Base-by-base conservation (phyloP, 148 eudicot genomes). In the Talinum fruticosum region DNA sequence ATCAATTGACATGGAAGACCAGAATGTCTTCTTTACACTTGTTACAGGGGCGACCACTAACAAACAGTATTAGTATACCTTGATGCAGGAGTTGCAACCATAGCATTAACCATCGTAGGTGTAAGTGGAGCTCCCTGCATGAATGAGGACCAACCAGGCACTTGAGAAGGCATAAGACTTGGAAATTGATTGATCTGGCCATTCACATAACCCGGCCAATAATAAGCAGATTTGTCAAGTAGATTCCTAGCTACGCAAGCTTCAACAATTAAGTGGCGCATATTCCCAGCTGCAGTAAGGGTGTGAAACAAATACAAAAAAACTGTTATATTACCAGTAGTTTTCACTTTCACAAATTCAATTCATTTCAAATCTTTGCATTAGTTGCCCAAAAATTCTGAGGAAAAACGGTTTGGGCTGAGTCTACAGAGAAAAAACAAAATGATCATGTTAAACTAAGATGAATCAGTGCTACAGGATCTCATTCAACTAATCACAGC, bases 191-290 rank as follows among this genome's bases (percentile, higher is more conserved):
- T 87, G 36, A 84, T 82, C 59, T 75, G 77, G 38, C 87, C 87
- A 59, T 87, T 93, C 49, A 90, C 97, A 79, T 93, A 96, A 68
- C 97, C 97, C 8, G 97, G 95, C 99, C 99, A 95, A 79, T 84
- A 84, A 84, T 95, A 95, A 67, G 92, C 97, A 66, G 99, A 91
- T 34, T 91, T 89, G 82, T 95, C 99, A 84, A 95, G 79, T 36
- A 95, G 85, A 81, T 88, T 88, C 85, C 98, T 83, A 45, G 97
- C 90, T 66, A 95, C 88, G 83, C 98, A 95, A 73, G 98, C 90
- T 83, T 95, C 99, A 51, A 95, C 91, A 79, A 95, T 87, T 82
- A 95, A 86, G 86, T 95, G 99, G 59, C 83, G 90, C 88, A 95
- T 85, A 86, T 85, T 92, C 70, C 99, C 99, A 84, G 93, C 99